Conservation (phyloP, 2,329 filamentous ascomycete species). For the Akanthomyces uredinophilus region DNA sequence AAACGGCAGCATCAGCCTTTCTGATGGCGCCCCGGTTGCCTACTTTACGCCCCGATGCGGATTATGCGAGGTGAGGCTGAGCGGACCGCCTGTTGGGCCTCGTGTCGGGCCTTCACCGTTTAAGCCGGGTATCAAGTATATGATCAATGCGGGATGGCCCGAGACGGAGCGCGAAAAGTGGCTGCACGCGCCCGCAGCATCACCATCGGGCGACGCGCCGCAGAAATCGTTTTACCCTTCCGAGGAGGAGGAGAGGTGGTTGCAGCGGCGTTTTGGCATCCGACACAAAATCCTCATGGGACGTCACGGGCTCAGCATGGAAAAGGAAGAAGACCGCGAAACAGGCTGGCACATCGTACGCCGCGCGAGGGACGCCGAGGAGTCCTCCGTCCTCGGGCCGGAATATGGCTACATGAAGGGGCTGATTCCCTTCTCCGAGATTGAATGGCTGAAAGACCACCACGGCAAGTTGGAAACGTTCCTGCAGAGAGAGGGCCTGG, state of each 20-base stretch:
- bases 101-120: neutral
- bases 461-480: too few species aligned
- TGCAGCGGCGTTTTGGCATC: conserved; percentile 27
- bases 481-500: too few species aligned
- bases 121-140: neutral
- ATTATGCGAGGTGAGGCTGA: neutral
- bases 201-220: neutral
- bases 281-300: conserved; percentile 31
- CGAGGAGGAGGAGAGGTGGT: conserved; percentile 28
- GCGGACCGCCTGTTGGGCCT: neutral
- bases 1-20: neutral
- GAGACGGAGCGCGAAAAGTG: neutral
- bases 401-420: too few species aligned
- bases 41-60: neutral
- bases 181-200: neutral
- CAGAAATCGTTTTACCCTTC: neutral
- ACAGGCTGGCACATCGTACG: conserved; percentile 26
- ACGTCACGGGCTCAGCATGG: conserved; percentile 27
- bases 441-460: too few species aligned
- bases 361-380: neutral
- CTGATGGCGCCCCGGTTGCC: neutral
- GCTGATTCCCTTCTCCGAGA: too few species aligned
- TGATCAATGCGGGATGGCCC: neutral
- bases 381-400: neutral
- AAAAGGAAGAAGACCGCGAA: conserved; percentile 33